Conservation (phyloP, 306 rosid genomes). For the Pachyrhizus erosus region DNA sequence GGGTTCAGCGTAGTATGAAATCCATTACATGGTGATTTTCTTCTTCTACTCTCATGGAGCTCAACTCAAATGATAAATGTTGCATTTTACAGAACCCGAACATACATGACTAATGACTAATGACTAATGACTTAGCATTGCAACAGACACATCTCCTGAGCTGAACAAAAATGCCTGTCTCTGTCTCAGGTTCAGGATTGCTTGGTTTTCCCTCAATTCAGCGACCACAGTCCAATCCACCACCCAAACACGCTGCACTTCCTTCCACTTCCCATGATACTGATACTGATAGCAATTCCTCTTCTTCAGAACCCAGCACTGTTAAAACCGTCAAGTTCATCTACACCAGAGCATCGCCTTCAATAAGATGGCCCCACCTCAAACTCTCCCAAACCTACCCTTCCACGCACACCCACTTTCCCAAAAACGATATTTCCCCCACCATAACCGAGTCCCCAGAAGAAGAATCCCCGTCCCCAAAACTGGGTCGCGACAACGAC, state of each 20-base stretch:
- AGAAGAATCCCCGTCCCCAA: slow-evolving; percentile 30
- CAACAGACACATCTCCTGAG: background rate
- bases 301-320: slow-evolving; percentile 37
- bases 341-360: slow-evolving; percentile 91
- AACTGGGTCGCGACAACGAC: slow-evolving; percentile 46
- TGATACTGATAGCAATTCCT: background rate
- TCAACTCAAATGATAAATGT: too few relatives aligned
- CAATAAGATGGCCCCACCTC: slow-evolving; percentile 79
- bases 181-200: slow-evolving; percentile 12
- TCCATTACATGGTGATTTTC: too few relatives aligned
- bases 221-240: slow-evolving; percentile 39
- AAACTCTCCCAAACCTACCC: slow-evolving; percentile 64
- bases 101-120: too few relatives aligned
- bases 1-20: too few relatives aligned
- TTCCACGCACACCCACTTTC: slow-evolving; percentile 51
- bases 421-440: slow-evolving; percentile 41
- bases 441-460: slow-evolving; percentile 40
- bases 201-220: slow-evolving; percentile 3
- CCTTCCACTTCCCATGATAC: slow-evolving; percentile 37
- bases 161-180: slow-evolving; percentile 29
- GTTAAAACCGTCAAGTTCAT: slow-evolving; percentile 47
- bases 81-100: too few relatives aligned
- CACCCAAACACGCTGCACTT: slow-evolving; percentile 32
- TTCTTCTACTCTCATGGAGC: too few relatives aligned
- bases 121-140: too few relatives aligned